Base-by-base conservation (phyloP, 441 rosid species). In the Viola pubescens region DNA sequence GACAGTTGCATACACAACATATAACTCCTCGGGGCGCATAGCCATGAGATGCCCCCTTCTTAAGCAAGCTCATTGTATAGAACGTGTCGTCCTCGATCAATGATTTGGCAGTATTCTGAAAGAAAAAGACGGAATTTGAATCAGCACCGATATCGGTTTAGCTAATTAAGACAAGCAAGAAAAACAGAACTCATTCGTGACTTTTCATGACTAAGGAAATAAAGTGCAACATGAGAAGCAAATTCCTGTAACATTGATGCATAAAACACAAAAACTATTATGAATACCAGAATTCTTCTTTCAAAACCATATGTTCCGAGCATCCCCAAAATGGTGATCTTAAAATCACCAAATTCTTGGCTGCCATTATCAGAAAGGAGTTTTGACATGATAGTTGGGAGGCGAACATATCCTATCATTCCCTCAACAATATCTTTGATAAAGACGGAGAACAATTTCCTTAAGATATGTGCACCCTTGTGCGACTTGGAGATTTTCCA, bases 271-370 rank as follows among this genome's bases (percentile, higher is more conserved):
- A 61, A 56, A 65, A 50, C 16, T 39, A 46, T 6, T 49, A 8
- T 37, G 58, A 71, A 57, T 83, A 91, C 99, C 95, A 90, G 86
- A 78, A 94, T 90, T 82, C 95, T 88, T 78, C 95, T 81, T 73
- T 94, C 99, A 58, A 91, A 94, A 67, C 94, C 95, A 64, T 90
- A 91, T 34, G 94, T 91, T 67, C 92, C 99, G 34, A 94, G 90
- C 96, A 94, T 94, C 75, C 94, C 99, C 65, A 94, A 58, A 77
- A 91, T 88, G 55, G 97, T 94, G 52, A 79, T 81, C 70, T 94
- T 94, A 49, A 91, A 94, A 79, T 94, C 98, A 66, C 99, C 99
- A 78, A 94, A 91, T 74, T 94, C 98, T 77, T 94, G 99, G 73
- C 71, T 70, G 56, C 94, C 84, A 65, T 91, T 91, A 56, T 94